Percentiles rank a stretch among this genome's conserved stretches.
phyloP scores from a whole-genome alignment of 1,284 basidiomycete species.

The Rhodotorula mucilaginosa region DNA sequence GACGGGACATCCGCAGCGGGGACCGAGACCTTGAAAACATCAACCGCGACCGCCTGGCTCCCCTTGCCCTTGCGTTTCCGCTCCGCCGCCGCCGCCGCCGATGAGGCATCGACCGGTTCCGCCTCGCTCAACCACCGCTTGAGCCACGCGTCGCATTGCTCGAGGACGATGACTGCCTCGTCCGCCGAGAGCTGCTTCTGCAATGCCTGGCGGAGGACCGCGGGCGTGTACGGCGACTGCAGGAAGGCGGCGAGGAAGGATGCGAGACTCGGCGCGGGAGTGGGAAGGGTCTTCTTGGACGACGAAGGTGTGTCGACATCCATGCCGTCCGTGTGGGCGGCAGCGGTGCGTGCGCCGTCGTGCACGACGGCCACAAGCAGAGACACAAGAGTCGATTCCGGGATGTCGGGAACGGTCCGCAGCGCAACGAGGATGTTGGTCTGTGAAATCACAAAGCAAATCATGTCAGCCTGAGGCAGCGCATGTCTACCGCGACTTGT shows the following conservation, averaged over 20 bases:
- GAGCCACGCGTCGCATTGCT: conserved; percentile 35
- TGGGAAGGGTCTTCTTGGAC: conserved; percentile 6
- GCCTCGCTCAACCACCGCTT: conserved; percentile 21
- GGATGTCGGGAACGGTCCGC: conserved; percentile 32
- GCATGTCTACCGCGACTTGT: no score
- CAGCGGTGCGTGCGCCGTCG: not conserved
- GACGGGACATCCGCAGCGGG: conserved; percentile 3
- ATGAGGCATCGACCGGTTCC: not conserved
- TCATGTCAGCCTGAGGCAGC: not conserved
- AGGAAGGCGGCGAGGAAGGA: conserved; percentile 35
- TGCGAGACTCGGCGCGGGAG: conserved; percentile 15
- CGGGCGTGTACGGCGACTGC: conserved; percentile 18
- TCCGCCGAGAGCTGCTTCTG: conserved; percentile 27
- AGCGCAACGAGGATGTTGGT: conserved; percentile 32
- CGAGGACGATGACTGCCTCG: conserved; percentile 31
- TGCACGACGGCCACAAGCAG: conserved; percentile 30
- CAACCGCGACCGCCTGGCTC: conserved; percentile 15
- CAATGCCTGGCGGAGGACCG: conserved; percentile 24
- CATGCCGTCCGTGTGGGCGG: conserved; percentile 3
- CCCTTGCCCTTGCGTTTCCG: conserved; percentile 11
- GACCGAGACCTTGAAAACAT: conserved; percentile 10
- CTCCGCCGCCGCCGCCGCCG: conserved; percentile 6
- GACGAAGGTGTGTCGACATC: conserved; percentile 14
- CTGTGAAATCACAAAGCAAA: not conserved
- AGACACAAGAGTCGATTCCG: conserved; percentile 30